phyloP scores from a whole-genome alignment of 441 rosid species.

The Eutrema salsugineum region DNA sequence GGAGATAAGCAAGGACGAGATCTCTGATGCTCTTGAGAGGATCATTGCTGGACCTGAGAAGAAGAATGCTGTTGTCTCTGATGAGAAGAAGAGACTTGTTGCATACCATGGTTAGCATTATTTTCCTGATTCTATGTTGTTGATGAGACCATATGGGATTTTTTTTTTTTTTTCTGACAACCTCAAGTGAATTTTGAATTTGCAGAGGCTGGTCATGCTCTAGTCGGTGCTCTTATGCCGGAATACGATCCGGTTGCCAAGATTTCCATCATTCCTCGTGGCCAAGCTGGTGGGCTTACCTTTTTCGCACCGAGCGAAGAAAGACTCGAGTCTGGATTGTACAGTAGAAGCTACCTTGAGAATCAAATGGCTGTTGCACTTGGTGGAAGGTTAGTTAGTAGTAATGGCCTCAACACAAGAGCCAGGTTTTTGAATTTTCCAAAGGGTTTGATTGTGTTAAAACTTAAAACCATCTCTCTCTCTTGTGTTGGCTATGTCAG shows the following conservation, averaged over 20 bases:
- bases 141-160: background rate
- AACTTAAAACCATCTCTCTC: background rate
- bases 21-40: constrained; percentile 20
- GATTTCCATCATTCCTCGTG: constrained; percentile 15
- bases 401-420: background rate
- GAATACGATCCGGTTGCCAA: constrained; percentile 10
- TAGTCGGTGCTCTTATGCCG: constrained; percentile 16
- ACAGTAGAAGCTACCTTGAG: constrained; percentile 18
- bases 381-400: constrained; percentile 8
- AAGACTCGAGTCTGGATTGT: constrained; percentile 15
- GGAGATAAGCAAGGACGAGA: constrained; percentile 14
- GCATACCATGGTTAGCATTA: constrained; percentile 8
- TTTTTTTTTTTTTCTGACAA: background rate
- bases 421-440: background rate
- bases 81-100: constrained; percentile 14
- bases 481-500: background rate
- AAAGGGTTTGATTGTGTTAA: background rate
- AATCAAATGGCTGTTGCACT: constrained; percentile 19
- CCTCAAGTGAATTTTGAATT: background rate
- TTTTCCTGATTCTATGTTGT: background rate
- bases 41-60: constrained; percentile 20
- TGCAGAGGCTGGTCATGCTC: constrained; percentile 17
- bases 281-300: constrained; percentile 17
- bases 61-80: constrained; percentile 20
- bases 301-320: constrained; percentile 10